phyloP scores from a whole-genome alignment of 495 filamentous ascomycete genomes.

The Penicillium daleae region DNA sequence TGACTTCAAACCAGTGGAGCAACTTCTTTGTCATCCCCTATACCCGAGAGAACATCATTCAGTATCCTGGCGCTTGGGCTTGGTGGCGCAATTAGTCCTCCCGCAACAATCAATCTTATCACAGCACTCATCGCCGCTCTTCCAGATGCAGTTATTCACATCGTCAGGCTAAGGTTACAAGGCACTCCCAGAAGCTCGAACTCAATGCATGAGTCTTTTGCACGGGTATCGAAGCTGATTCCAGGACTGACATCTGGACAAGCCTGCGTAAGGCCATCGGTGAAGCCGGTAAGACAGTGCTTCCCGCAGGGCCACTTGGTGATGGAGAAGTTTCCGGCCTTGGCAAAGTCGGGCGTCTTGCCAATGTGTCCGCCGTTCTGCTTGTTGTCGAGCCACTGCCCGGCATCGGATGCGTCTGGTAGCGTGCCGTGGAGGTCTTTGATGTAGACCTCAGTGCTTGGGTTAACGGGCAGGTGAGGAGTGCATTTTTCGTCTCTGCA shows the following conservation, averaged over 20 bases:
- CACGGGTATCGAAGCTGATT: neutral
- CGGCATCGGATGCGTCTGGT: neutral
- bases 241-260: neutral
- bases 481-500: neutral
- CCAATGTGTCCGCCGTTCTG: neutral
- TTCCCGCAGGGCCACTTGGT: neutral
- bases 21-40: neutral
- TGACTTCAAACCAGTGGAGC: neutral
- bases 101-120: conserved; percentile 1
- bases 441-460: neutral
- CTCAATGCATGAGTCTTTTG: neutral
- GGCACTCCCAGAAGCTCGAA: neutral
- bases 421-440: neutral
- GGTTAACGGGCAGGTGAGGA: neutral
- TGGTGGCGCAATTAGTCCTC: neutral
- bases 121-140: neutral
- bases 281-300: neutral
- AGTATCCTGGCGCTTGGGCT: neutral
- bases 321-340: neutral
- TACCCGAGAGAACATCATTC: neutral
- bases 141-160: neutral
- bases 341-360: neutral
- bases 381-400: neutral
- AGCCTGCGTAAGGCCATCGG: neutral
- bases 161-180: neutral